Percentiles rank a stretch among this genome's conserved stretches.
Conservation (phyloP, 2,329 filamentous ascomycete genomes). For the Tolypocladium nubicola region DNA sequence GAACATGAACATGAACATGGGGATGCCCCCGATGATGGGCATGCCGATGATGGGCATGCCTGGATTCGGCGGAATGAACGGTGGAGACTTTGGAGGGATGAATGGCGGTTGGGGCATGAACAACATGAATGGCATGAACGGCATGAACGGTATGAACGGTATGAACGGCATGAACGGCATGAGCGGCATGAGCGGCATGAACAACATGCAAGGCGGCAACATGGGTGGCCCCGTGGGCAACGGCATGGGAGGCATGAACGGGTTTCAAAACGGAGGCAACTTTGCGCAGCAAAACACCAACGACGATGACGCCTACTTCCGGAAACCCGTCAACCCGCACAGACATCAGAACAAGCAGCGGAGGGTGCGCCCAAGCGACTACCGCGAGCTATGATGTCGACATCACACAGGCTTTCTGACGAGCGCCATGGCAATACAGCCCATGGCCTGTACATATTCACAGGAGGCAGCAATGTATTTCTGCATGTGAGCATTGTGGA, state of each 20-base stretch:
- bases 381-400: conserved; percentile 60
- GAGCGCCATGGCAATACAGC: background rate
- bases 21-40: conserved; percentile 16
- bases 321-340: conserved; percentile 91
- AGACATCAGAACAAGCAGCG: conserved; percentile 75
- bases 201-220: conserved; percentile 7
- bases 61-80: conserved; percentile 18
- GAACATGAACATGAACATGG: conserved; percentile 10
- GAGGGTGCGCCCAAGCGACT: conserved; percentile 79
- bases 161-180: conserved; percentile 15
- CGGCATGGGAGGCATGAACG: conserved; percentile 19
- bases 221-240: conserved; percentile 6
- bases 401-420: background rate
- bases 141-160: conserved; percentile 13
- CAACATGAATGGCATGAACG: conserved; percentile 18
- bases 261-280: conserved; percentile 24
- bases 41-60: conserved; percentile 15
- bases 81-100: conserved; percentile 11
- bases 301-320: conserved; percentile 87
- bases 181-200: conserved; percentile 19
- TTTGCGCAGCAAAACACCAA: conserved; percentile 42
- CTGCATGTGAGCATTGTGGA: background rate
- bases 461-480: background rate
- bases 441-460: background rate
- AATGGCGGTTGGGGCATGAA: conserved; percentile 23